Evolutionary conservation across 129 eudicot species (phyloP), one percentile per base, ranked within the genome.

Genomic region (Pittosporum tobira): DNA sequence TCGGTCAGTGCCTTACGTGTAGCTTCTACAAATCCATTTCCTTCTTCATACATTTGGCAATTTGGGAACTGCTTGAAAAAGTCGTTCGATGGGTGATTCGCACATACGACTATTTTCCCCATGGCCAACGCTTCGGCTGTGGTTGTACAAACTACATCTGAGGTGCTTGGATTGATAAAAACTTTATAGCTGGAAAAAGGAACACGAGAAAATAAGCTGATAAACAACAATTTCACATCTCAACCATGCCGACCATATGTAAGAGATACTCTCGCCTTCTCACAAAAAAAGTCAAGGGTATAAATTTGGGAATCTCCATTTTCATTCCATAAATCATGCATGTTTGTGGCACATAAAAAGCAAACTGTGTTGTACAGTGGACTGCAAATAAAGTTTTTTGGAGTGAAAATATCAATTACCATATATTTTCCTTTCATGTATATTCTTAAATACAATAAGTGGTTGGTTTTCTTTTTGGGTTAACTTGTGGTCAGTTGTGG

Each of bases 41-140:
- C 77, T 3, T 83, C 85, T 8, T 81, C 73, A 42, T 80, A 91
- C 25, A 84, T 83, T 76, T 82, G 78, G 73, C 98, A 91, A 65
- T 91, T 91, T 49, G 90, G 77, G 66, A 91, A 91, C 71, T 86
- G 98, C 64, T 83, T 86, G 75, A 91, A 91, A 82, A 91, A 83
- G 27, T 91, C 90, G 27, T 91, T 91, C 0, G 98, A 91, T 47
- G 87, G 87, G 30, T 91, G 98, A 55, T 86, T 77, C 45, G 98
- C 98, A 19, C 98, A 91, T 14, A 91, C 71, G 21, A 91, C 95
- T 50, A 91, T 86, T 69, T 91, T 86, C 69, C 98, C 98, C 98
- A 83, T 91, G 5, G 98, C 98, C 25, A 91, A 53, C 48, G 95
- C 98, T 73, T 91, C 98, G 6, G 95, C 98, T 6, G 90, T 80